A percentile compares a stretch with the other conserved stretches of the same genome.
phyloP scores from a whole-genome alignment of 139 green algal genomes.

The Parachlorella kessleri region DNA sequence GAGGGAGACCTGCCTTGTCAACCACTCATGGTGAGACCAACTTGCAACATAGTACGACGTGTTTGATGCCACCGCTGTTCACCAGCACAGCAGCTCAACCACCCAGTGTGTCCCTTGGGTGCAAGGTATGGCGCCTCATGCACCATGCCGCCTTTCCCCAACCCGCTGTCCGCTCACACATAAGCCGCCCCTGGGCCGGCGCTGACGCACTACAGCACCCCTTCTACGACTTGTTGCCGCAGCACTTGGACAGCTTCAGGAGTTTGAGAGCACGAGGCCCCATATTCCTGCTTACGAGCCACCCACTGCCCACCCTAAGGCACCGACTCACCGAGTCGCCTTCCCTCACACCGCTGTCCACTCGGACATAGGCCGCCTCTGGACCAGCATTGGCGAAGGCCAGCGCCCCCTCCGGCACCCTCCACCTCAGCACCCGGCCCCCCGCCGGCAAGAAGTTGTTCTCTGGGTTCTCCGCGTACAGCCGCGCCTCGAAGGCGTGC shows the following conservation, averaged over 20 bases:
- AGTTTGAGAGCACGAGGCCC: too few relatives aligned
- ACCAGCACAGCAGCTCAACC: too few relatives aligned
- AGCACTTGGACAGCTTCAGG: too few relatives aligned
- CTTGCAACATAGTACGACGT: too few relatives aligned
- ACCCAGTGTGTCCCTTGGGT: too few relatives aligned
- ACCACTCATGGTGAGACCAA: too few relatives aligned
- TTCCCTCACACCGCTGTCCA: slow-evolving; percentile 69
- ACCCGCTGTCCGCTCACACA: slow-evolving; percentile 69
- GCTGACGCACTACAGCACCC: background rate
- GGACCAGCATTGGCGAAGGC: background rate
- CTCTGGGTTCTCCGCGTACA: slow-evolving; percentile 87
- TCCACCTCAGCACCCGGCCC: slow-evolving; percentile 52
- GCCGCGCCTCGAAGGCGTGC: slow-evolving; percentile 85
- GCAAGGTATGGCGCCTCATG: too few relatives aligned
- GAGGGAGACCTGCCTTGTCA: too few relatives aligned
- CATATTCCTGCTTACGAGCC: too few relatives aligned
- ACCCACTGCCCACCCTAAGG: too few relatives aligned
- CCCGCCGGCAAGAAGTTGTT: slow-evolving; percentile 73
- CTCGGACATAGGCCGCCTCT: slow-evolving; percentile 37
- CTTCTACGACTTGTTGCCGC: slow-evolving; percentile 34
- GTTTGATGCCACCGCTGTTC: too few relatives aligned
- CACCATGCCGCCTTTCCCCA: slow-evolving; percentile 63
- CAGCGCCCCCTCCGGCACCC: slow-evolving; percentile 12
- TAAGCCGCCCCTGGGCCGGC: background rate
- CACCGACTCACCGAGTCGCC: slow-evolving; percentile 57